Base-by-base conservation (phyloP, 306 rosid genomes). In the Prosopis cineraria region DNA sequence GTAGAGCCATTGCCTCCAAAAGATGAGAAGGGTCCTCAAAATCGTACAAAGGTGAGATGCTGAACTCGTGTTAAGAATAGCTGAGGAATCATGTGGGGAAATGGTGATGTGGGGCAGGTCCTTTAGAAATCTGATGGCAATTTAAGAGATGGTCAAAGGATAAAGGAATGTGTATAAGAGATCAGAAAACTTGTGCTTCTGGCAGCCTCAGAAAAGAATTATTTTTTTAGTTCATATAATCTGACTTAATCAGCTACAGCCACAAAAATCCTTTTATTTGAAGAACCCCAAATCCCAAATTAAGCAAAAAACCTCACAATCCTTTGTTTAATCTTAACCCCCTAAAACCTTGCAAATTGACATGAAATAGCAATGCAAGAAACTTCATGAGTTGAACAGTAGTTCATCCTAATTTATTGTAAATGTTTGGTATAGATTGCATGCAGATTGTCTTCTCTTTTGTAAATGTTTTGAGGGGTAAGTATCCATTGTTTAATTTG, bases 21-120 rank as follows among this genome's bases (percentile, higher is more conserved):
- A 86, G 99, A 96, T 72, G 99, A 96, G 87, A 96, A 96, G 90
- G 98, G 97, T 87, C 99, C 99, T 81, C 99, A 96, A 82, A 96
- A 96, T 78, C 99, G 99, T 65, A 96, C 96, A 8, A 96, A 96
- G 95, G 99, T 93, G 77, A 75, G 93, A 72, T 64, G 29, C 59
- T 34, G 73, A 71, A 76, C 55, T 19, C 59, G 36, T 50, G 19
- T 20, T 22, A 2, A 40, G 47, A 67, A 30, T 73, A 60, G 60
- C 50, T 44, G 36, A 40, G 60, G 78, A 73, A 59, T 80, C 58
- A 39, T 68, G 27, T 52, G 31, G 73, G 47, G 60, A 40, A 36
- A 17, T 56, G 75, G 40, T 64, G 58, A 73, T 74, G 40, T 43
- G 33, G 34, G 78, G 50, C 43, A 65, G 41, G 76, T 70, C 20